Base-by-base conservation (phyloP, 23 red algal genomes). In the Cyanidiococcus yangmingshanensis region DNA sequence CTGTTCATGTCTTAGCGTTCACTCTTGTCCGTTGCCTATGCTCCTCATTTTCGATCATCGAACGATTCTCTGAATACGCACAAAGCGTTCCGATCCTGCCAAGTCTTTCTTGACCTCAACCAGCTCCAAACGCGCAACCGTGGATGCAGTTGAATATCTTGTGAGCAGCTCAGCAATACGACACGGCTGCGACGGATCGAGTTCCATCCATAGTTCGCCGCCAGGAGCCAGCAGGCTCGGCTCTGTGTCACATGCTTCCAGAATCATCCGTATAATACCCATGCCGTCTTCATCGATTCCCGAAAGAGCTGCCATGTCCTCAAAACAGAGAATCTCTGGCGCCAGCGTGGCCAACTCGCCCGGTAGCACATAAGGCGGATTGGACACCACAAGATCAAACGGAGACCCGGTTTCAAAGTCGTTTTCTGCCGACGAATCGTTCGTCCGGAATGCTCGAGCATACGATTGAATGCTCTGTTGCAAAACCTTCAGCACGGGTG, bases 291-390 rank as follows among this genome's bases (percentile, higher is more conserved):
- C 76, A n/a, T 88, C 89, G 2, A 68, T 38, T 0, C 88, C 94
- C 27, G 75, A 76, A 33, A 98, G 76, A 15, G 94, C 94, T 27
- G 51, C 29, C 1, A 38, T 16, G 39, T 88, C 80, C 74, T 98
- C 88, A 57, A 91, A 88, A 2, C 77, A 30, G 17, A n/a, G 39
- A 41, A 98, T 85, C 81, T 98, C 88, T 1, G 76, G 50, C 51
- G 75, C 74, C 32, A 98, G 68, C 37, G 0, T 76, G 25, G 38
- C 2, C 85, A 92, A 86, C n/a, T 98, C 94, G 33, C 37, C n/a
- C 3, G 58, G 58, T 0, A 82, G 85, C 67, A 98, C 86, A 79
- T 98, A 98, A 16, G 94, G 94, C 21, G 94, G 94, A 84, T 91
- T 91, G 21, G 68, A 82, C 24, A 92, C 79, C 17, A 98, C 24